These are phyloP conservation scores for Hypomyces perniciosus DNA, from an alignment of 2,329 filamentous ascomycete genomes.

Conservation along the genomic window DNA sequence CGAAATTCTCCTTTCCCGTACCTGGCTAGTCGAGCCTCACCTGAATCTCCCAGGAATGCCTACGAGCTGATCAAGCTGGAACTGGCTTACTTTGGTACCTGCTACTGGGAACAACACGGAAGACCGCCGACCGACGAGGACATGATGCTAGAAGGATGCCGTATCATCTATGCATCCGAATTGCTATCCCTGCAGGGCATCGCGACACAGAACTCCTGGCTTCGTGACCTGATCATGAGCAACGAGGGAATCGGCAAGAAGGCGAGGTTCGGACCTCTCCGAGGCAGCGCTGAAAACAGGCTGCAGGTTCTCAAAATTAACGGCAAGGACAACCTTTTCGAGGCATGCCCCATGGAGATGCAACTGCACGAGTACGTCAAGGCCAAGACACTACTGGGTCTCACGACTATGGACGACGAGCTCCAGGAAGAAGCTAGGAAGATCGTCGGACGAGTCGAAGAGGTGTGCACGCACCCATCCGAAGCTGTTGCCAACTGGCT, in stretches of 20 bases:
- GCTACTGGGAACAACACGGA: slow-evolving; percentile 37
- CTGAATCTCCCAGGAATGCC: slow-evolving; percentile 47
- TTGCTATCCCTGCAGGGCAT: slow-evolving; percentile 35
- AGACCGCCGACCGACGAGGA: slow-evolving; percentile 44
- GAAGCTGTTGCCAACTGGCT: slow-evolving; percentile 51
- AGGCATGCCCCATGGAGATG: slow-evolving; percentile 49
- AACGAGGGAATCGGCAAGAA: slow-evolving; percentile 35
- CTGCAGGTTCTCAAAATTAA: slow-evolving; percentile 48
- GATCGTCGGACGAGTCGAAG: slow-evolving; percentile 52
- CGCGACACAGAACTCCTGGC: slow-evolving; percentile 42
- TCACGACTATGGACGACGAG: slow-evolving; percentile 54
- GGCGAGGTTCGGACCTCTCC: slow-evolving; percentile 44
- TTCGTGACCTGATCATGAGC: slow-evolving; percentile 53
- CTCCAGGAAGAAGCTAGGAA: slow-evolving; percentile 54
- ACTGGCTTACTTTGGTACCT: slow-evolving; percentile 45
- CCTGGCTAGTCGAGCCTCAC: slow-evolving; percentile 38
- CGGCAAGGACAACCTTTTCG: slow-evolving; percentile 52
- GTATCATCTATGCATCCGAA: slow-evolving; percentile 52
- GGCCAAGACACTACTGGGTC: slow-evolving; percentile 45
- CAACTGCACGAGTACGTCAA: slow-evolving; percentile 49
- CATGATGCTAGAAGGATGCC: slow-evolving; percentile 52
- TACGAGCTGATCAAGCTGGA: slow-evolving; percentile 57
- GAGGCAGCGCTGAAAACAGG: slow-evolving; percentile 40
- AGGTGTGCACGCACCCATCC: slow-evolving; percentile 42
- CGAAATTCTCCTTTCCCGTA: slow-evolving; percentile 51